phyloP scores from a whole-genome alignment of 495 filamentous ascomycete species.

The Aspergillus wentii region DNA sequence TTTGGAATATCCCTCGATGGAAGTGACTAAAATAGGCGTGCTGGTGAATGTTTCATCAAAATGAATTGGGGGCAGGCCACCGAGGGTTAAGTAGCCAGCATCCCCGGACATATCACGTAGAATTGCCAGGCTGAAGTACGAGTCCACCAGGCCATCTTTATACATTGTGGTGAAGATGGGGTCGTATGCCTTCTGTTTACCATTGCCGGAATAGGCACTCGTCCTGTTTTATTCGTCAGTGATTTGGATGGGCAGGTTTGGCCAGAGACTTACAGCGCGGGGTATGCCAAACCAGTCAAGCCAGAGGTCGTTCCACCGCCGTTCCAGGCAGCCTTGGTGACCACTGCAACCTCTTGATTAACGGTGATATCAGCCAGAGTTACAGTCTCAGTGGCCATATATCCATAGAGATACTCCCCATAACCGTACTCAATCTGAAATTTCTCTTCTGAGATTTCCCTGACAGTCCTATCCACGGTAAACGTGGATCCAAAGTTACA shows the following conservation, averaged over 20 bases:
- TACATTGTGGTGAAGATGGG: conserved; percentile 57
- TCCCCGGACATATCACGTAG: conserved; percentile 20
- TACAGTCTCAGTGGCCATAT: conserved; percentile 49
- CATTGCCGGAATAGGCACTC: conserved; percentile 32
- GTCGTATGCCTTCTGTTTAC: conserved; percentile 37
- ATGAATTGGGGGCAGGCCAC: conserved; percentile 42
- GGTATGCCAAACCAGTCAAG: conserved; percentile 55
- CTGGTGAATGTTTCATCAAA: conserved; percentile 29
- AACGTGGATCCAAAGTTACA: conserved; percentile 50
- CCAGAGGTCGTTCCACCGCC: conserved; percentile 43
- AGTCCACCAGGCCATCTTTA: conserved; percentile 40
- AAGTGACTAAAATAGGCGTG: conserved; percentile 30
- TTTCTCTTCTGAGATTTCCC: conserved; percentile 36
- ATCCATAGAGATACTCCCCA: conserved; percentile 44
- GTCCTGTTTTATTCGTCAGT: too few species aligned
- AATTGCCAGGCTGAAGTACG: conserved; percentile 46
- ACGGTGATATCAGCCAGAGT: conserved; percentile 49
- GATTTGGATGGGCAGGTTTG: not conserved
- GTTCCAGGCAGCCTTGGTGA: conserved; percentile 39
- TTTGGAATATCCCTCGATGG: conserved; percentile 7
- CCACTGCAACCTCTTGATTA: conserved; percentile 47
- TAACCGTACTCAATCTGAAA: conserved; percentile 58
- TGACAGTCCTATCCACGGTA: conserved; percentile 27
- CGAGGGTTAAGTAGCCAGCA: conserved; percentile 39
- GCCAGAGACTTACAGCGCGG: conserved; percentile 23